Base-by-base conservation (phyloP, 352 stramenopile genomes). In the Blastocystis hominis region DNA sequence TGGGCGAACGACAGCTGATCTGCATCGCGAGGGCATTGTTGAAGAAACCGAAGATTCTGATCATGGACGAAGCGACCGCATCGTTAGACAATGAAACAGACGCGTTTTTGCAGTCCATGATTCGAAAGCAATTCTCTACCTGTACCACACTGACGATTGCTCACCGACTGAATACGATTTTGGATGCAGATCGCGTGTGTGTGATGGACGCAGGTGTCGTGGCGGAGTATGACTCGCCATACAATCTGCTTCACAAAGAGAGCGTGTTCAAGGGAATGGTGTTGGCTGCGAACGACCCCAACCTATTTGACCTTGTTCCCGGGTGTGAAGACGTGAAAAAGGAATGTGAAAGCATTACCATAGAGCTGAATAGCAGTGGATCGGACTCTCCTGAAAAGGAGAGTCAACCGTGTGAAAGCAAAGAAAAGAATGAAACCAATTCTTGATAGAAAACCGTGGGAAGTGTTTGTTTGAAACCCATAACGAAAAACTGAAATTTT, bases 141-240 rank as follows among this genome's bases (percentile, higher is more conserved):
- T 42, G 61, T 30, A 99, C 95, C 30, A 92, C 98, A 13, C 89
- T 98, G 10, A 98, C 96, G 3, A 98, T 98, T 88, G 96, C 97
- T 15, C 96, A 99, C 90, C 92, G 96, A 15, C 90, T 98, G 40
- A 95, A 97, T 86, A 98, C 96, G 15, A 97, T 98, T 88, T 91
- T 98, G 86, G 95, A 98, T 69, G 94, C 93, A 40, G 95, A 98
- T 72, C 92, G 93, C 69, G 94, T 98, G 50, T 90, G 98, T 17
- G 95, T 98, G 34, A 93, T 98, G 90, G 93, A 98, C 70, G 91
- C 94, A 88, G 96, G 96, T 0, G 70, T 88, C 20, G 93, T 98
- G 47, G 93, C 91, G 9, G 96, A 98, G 89, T 97, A 96, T 78
- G 95, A 97, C 89, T 93, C 93, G 10, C 95, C 95, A 0, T 90